Evolutionary conservation across 169 alveolate species (phyloP).

Genomic region (Theileria parva): DNA sequence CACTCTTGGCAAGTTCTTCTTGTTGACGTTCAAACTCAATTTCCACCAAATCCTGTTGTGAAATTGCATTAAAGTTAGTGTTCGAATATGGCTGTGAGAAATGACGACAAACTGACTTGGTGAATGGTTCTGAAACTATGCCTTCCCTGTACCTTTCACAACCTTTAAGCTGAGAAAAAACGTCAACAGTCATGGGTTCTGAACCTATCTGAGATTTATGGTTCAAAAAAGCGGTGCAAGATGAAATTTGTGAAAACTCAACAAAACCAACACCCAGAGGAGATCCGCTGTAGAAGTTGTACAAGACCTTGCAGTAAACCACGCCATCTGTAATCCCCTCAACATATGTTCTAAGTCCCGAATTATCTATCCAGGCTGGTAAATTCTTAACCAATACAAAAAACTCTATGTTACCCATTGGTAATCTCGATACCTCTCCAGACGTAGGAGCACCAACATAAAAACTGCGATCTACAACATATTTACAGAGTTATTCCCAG

Average conservation of each 20-base stretch:
- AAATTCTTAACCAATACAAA: slow-evolving; percentile 47
- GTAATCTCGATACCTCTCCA: slow-evolving; percentile 25
- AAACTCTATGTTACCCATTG: slow-evolving; percentile 46
- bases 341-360: slow-evolving; percentile 22
- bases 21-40: slow-evolving; percentile 61
- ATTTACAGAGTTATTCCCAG: background rate
- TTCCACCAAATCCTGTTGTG: slow-evolving; percentile 25
- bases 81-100: slow-evolving; percentile 18
- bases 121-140: slow-evolving; percentile 12
- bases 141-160: slow-evolving; percentile 50
- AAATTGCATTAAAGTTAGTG: background rate
- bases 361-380: slow-evolving; percentile 57
- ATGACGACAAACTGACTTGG: slow-evolving; percentile 17
- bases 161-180: slow-evolving; percentile 18
- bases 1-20: slow-evolving; percentile 41
- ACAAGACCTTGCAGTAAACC: slow-evolving; percentile 25
- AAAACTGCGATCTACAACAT: slow-evolving; percentile 42
- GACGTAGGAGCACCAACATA: slow-evolving; percentile 64
- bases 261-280: slow-evolving; percentile 54
- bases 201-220: slow-evolving; percentile 23
- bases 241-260: slow-evolving; percentile 33
- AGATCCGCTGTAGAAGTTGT: slow-evolving; percentile 36
- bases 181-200: slow-evolving; percentile 23
- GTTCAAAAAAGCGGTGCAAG: slow-evolving; percentile 22
- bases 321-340: slow-evolving; percentile 24